Conservation (phyloP, 2,329 filamentous ascomycete genomes). For the Fusarium verticillioides region DNA sequence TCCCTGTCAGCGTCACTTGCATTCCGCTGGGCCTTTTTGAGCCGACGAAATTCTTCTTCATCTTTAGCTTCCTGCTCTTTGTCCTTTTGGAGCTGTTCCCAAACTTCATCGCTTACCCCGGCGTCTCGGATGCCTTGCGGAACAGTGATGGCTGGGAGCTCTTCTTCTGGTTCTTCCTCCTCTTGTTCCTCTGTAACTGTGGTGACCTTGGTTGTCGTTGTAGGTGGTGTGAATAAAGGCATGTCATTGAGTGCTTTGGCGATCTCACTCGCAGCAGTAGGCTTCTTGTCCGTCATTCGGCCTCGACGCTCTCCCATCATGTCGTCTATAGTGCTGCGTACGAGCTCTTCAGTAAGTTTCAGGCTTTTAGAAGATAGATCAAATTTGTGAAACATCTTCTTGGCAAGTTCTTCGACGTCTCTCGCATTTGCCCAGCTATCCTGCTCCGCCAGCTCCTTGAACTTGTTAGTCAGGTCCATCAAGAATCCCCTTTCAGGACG, state of each 20-base stretch:
- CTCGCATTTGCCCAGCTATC: conserved; percentile 71
- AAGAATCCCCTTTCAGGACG: conserved; percentile 16
- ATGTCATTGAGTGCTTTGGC: rapidly evolving
- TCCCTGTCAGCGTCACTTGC: conserved; percentile 48
- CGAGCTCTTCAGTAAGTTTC: conserved; percentile 17
- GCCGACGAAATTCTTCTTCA: conserved; percentile 51
- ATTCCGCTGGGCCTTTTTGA: conserved; percentile 47
- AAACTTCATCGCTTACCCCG: conserved; percentile 68
- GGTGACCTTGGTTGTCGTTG: neutral
- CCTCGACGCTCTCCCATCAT: conserved; percentile 39
- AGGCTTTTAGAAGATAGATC: conserved; percentile 22
- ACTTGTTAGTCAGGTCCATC: conserved; percentile 36
- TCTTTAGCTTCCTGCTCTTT: conserved; percentile 51
- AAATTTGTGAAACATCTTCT: conserved; percentile 57
- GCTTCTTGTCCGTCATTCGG: conserved; percentile 27
- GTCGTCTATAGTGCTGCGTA: conserved; percentile 20
- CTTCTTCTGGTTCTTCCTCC: neutral
- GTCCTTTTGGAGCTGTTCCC: conserved; percentile 69
- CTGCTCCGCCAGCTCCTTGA: conserved; percentile 55
- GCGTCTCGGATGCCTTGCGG: conserved; percentile 57
- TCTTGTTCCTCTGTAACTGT: neutral
- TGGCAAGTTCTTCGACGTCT: conserved; percentile 67
- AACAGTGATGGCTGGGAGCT: neutral
- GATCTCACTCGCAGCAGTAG: rapidly evolving
- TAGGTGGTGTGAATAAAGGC: neutral